Conservation (phyloP, 805 yeast species). For the Ogataea philodendri region DNA sequence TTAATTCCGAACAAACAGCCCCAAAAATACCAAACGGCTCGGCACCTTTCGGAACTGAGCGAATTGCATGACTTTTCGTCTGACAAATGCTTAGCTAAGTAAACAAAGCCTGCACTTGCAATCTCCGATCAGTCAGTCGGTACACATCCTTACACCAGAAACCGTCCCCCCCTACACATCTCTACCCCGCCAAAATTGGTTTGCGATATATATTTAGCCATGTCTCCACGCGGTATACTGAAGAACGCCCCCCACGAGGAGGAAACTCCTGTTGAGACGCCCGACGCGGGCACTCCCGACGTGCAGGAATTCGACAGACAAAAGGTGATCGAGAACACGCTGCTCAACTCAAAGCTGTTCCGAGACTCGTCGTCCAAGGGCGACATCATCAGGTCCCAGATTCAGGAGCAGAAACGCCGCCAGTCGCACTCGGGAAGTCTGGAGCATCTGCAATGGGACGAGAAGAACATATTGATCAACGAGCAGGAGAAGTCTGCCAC, state of each 20-base stretch:
- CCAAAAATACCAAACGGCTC: conserved; percentile 2
- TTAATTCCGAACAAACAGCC: conserved; percentile 1
- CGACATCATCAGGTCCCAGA: conserved; percentile 44
- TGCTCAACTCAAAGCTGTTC: conserved; percentile 56
- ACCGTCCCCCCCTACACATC: background rate
- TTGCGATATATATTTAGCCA: conserved; percentile 1
- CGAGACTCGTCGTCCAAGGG: conserved; percentile 37
- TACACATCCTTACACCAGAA: conserved; percentile 2
- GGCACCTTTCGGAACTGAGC: background rate
- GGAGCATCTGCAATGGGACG: conserved; percentile 79
- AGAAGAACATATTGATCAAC: conserved; percentile 65
- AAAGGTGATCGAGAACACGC: conserved; percentile 77
- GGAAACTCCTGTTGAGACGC: conserved; percentile 20
- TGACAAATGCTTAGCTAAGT: too few relatives aligned
- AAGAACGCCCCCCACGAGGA: conserved; percentile 30
- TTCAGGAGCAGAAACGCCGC: conserved; percentile 39
- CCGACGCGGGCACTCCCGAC: conserved; percentile 6
- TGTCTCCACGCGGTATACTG: conserved; percentile 33
- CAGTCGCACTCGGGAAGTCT: conserved; percentile 21
- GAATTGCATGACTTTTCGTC: too few relatives aligned
- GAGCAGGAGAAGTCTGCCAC: conserved; percentile 73
- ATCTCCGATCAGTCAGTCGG: background rate
- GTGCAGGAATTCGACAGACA: conserved; percentile 43
- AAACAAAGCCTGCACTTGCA: background rate
- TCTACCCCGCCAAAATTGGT: conserved; percentile 1